Percentiles rank a stretch among this genome's conserved stretches.
Evolutionary conservation across 202 grass and related monocot genomes (phyloP).

Genomic region (Schoenoplectus triqueter): DNA sequence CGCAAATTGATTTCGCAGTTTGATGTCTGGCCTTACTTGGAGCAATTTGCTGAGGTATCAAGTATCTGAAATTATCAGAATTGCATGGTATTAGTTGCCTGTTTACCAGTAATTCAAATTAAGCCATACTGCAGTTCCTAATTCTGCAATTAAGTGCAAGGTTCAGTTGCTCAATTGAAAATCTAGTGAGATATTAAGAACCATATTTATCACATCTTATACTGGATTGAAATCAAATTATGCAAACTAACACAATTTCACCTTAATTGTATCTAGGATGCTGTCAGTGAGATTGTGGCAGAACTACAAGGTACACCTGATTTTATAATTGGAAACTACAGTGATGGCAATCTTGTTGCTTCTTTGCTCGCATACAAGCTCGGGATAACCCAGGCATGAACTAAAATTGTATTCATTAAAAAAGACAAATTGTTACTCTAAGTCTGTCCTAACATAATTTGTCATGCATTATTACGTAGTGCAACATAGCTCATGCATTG

Average conservation of each 20-base stretch:
- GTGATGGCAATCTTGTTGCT: constrained; percentile 97
- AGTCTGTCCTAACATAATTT: constrained; percentile 30
- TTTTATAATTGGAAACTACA: constrained; percentile 98
- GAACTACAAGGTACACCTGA: constrained; percentile 90
- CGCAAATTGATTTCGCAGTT: constrained; percentile 98
- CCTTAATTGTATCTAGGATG: constrained; percentile 57
- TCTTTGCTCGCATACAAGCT: constrained; percentile 90
- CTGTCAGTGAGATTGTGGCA: constrained; percentile 80
- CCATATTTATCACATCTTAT: not conserved
- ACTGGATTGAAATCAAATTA: not conserved
- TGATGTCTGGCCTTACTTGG: constrained; percentile 95
- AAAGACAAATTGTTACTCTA: not conserved
- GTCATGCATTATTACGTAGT: constrained; percentile 52
- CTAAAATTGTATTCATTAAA: constrained; percentile 32
- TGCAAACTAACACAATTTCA: not conserved
- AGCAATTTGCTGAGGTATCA: constrained; percentile 80
- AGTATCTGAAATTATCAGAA: not conserved
- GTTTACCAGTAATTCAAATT: not conserved
- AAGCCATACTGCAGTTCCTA: not conserved
- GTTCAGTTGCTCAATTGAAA: not conserved
- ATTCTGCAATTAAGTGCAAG: not conserved
- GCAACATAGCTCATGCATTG: constrained; percentile 98
- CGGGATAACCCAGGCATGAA: constrained; percentile 82
- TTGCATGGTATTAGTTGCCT: not conserved
- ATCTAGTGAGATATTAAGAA: not conserved